Evolutionary conservation across 2,329 filamentous ascomycete species (phyloP).

Genomic region (Clathrospora elynae): DNA sequence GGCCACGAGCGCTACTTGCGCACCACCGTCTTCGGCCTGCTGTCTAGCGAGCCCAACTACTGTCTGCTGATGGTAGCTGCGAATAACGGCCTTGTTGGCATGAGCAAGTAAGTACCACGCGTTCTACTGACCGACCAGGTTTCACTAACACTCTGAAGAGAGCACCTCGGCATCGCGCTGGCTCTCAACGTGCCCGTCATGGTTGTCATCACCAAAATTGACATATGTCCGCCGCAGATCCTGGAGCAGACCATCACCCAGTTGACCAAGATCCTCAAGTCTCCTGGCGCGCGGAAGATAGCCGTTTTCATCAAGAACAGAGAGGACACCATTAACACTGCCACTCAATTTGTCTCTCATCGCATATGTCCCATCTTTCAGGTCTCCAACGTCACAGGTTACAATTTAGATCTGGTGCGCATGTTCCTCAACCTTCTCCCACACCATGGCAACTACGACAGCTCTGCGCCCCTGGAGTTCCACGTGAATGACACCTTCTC

Average conservation of each 20-base stretch:
- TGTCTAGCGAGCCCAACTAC: constrained; percentile 96
- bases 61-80: constrained; percentile 98
- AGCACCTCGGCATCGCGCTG: constrained; percentile 92
- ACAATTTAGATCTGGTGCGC: constrained; percentile 86
- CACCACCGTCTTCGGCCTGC: constrained; percentile 92
- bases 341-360: constrained; percentile 92
- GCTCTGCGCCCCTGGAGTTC: constrained; percentile 85
- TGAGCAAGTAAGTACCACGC: constrained; percentile 70
- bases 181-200: constrained; percentile 96
- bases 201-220: constrained; percentile 97
- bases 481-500: constrained; percentile 98
- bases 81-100: constrained; percentile 95
- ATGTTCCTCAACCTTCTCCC: constrained; percentile 95
- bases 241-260: constrained; percentile 91
- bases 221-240: constrained; percentile 96
- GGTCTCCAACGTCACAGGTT: constrained; percentile 95
- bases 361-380: constrained; percentile 97
- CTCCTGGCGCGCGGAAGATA: constrained; percentile 90
- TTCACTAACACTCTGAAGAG: constrained; percentile 51
- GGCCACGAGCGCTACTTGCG: constrained; percentile 94
- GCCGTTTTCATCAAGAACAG: constrained; percentile 92
- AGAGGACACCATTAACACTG: constrained; percentile 92
- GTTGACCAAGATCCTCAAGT: constrained; percentile 90
- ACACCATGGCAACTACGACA: constrained; percentile 90
- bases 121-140: background rate